Conservation (phyloP, 1,284 basidiomycete genomes). For the Exobasidium cylindrosporum region DNA sequence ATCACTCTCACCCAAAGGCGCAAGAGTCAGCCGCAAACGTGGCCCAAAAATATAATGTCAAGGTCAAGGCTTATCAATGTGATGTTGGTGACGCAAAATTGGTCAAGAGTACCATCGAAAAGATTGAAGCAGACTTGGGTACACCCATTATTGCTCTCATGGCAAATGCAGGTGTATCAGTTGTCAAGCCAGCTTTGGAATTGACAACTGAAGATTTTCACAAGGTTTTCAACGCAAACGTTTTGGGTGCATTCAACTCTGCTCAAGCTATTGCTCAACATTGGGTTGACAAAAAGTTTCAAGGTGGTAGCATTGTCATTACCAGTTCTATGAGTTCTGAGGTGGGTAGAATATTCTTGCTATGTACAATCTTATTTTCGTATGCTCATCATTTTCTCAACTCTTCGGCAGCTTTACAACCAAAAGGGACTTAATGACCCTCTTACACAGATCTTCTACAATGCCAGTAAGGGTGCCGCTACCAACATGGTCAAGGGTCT, state of each 20-base stretch:
- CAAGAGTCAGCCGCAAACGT: constrained; percentile 47
- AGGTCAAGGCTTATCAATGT: constrained; percentile 55
- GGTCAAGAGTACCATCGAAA: constrained; percentile 49
- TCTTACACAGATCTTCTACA: constrained; percentile 54
- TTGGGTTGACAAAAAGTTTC: constrained; percentile 52
- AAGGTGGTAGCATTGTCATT: constrained; percentile 54
- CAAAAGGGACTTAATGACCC: constrained; percentile 49
- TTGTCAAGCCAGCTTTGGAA: constrained; percentile 55
- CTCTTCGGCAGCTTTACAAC: constrained; percentile 52
- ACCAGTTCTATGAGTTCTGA: constrained; percentile 54
- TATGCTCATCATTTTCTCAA: not conserved
- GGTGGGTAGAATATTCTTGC: constrained; percentile 30
- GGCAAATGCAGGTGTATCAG: constrained; percentile 52
- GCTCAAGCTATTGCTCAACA: constrained; percentile 52
- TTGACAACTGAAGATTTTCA: constrained; percentile 51
- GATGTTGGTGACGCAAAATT: constrained; percentile 50
- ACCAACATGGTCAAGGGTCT: constrained; percentile 56
- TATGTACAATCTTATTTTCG: constrained; percentile 2
- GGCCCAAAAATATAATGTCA: constrained; percentile 50
- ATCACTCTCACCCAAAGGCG: constrained; percentile 53
- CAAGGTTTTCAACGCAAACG: constrained; percentile 55
- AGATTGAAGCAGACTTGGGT: constrained; percentile 48
- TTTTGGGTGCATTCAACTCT: constrained; percentile 55
- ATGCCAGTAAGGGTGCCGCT: constrained; percentile 53
- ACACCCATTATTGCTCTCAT: constrained; percentile 46